Percentiles rank a stretch among this genome's conserved stretches.
Evolutionary conservation across 1,284 basidiomycete genomes (phyloP).

Genomic region (Trichosporon coremiiforme): DNA sequence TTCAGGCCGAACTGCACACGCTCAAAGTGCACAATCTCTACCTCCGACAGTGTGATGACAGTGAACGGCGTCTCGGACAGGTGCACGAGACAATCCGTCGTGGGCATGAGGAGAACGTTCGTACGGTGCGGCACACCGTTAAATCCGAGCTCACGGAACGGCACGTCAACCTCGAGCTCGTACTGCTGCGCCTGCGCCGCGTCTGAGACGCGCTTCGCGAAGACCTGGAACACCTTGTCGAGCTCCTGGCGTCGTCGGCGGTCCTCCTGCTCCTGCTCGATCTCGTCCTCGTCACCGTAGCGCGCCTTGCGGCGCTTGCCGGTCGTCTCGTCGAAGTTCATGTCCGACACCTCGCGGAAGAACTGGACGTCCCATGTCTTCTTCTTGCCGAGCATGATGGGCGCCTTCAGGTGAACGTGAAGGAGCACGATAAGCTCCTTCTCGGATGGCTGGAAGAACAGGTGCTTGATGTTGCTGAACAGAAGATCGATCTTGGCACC

Average conservation of each 20-base stretch:
- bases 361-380: conserved; percentile 98
- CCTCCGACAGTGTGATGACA: conserved; percentile 89
- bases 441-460: conserved; percentile 99
- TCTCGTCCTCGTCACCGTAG: conserved; percentile 98
- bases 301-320: conserved; percentile 96
- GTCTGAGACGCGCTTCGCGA: conserved; percentile 90
- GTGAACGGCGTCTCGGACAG: conserved; percentile 95
- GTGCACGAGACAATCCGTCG: conserved; percentile 95
- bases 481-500: conserved; percentile 79
- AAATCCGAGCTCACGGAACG: conserved; percentile 96
- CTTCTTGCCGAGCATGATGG: conserved; percentile 99
- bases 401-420: conserved; percentile 90
- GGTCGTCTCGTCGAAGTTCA: conserved; percentile 92
- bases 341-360: conserved; percentile 96
- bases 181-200: conserved; percentile 70
- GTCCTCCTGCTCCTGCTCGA: conserved; percentile 98
- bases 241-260: conserved; percentile 81
- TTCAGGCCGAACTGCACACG: conserved; percentile 95
- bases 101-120: conserved; percentile 91
- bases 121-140: conserved; percentile 96
- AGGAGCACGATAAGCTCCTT: conserved; percentile 93
- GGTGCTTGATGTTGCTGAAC: conserved; percentile 96
- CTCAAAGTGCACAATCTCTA: conserved; percentile 95
- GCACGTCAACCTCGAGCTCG: conserved; percentile 89
- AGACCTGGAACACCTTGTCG: conserved; percentile 93